Percentiles rank a stretch among this genome's conserved stretches.
These are phyloP conservation scores for Pyrenochaeta sp. DNA, from an alignment of 2,329 filamentous ascomycete species.

Conservation along the genomic window DNA sequence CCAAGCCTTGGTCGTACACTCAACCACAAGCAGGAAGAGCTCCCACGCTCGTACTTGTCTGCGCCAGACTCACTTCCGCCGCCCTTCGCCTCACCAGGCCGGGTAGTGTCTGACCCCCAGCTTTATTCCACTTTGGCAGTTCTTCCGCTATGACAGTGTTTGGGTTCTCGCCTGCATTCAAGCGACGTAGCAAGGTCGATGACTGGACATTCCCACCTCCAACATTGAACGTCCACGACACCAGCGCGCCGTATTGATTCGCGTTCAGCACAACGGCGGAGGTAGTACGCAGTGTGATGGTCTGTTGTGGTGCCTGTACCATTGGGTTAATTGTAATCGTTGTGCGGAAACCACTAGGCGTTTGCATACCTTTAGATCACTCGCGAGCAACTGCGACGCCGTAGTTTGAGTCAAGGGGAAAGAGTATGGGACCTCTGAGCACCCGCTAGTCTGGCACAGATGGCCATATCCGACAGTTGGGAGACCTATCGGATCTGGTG, in stretches of 20 bases:
- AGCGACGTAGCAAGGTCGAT: constrained; percentile 54
- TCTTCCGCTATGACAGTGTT: constrained; percentile 55
- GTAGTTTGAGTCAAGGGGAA: constrained; percentile 56
- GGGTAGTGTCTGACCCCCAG: constrained; percentile 49
- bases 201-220: constrained; percentile 54
- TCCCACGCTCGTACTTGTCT: constrained; percentile 25
- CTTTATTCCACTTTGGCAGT: constrained; percentile 60
- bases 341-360: no score
- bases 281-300: constrained; percentile 26
- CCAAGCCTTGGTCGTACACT: background rate
- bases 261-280: constrained; percentile 53
- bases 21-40: constrained; percentile 24
- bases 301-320: constrained; percentile 25
- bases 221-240: constrained; percentile 63
- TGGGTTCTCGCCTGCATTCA: constrained; percentile 56
- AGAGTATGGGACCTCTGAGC: constrained; percentile 56
- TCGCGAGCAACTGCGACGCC: constrained; percentile 53
- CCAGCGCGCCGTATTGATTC: constrained; percentile 63
- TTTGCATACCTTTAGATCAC: constrained; percentile 49
- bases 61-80: constrained; percentile 56
- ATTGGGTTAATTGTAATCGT: background rate
- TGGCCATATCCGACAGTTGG: constrained; percentile 63
- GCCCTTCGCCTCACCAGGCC: constrained; percentile 55
- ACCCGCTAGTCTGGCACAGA: constrained; percentile 53
- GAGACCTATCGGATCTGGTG: constrained; percentile 55